A percentile compares a stretch with the other conserved stretches of the same genome.
Evolutionary conservation across 257 asterid genomes (phyloP).

Genomic region (Solanum ossicruentum): DNA sequence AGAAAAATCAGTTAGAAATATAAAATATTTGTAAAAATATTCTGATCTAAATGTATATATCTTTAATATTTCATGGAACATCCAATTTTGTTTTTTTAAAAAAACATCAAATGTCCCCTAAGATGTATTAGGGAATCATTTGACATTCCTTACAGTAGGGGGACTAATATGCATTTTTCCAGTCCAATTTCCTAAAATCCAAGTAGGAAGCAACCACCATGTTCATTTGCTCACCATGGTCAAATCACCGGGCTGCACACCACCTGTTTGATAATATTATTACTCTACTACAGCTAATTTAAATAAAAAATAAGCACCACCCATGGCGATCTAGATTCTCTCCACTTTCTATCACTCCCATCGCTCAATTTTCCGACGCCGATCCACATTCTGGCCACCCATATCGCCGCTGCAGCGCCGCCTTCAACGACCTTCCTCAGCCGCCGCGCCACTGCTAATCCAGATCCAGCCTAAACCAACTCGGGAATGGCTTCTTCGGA

Average conservation of each 20-base stretch:
- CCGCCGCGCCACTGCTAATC: neutral
- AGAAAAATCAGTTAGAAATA: neutral
- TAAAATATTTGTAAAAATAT: neutral
- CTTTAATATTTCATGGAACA: neutral
- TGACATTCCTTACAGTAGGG: neutral
- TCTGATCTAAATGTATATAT: neutral
- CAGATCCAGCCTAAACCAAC: conserved; percentile 8
- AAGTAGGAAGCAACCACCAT: neutral
- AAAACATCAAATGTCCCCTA: neutral
- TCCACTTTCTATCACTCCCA: neutral
- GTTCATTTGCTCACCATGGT: neutral
- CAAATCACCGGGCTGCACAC: neutral
- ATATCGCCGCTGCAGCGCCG: neutral
- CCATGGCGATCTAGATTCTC: neutral
- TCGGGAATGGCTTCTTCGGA: conserved; percentile 94
- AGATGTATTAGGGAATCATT: neutral
- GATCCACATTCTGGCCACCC: neutral
- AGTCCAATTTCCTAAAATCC: neutral
- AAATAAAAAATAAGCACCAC: neutral
- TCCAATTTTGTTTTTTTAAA: neutral
- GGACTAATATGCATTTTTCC: neutral
- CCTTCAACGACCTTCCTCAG: neutral
- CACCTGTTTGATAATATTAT: neutral
- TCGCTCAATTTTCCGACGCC: neutral
- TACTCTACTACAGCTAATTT: too few relatives aligned